Percentiles rank a stretch among this genome's conserved stretches.
These are phyloP conservation scores for Aspergillus glaucus DNA, from an alignment of 2,329 filamentous ascomycete genomes.

Conservation along the genomic window DNA sequence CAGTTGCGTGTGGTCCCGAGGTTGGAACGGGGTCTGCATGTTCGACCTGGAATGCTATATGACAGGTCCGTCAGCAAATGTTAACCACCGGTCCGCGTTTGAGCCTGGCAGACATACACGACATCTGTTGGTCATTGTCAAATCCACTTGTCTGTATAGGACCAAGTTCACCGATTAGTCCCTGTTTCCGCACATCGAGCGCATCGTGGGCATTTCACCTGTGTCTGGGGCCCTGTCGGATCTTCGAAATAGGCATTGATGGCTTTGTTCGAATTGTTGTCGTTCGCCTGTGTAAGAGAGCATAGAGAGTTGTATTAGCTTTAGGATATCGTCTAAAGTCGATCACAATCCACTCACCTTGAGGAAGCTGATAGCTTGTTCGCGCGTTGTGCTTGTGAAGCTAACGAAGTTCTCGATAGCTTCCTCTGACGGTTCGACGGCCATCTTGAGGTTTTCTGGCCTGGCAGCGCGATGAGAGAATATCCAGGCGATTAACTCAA, in stretches of 20 bases:
- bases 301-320: conserved; percentile 7
- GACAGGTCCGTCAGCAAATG: conserved; percentile 3
- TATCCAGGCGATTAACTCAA: too few relatives aligned
- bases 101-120: conserved; percentile 9
- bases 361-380: conserved; percentile 36
- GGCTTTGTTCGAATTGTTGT: conserved; percentile 39
- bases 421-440: conserved; percentile 34
- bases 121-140: conserved; percentile 14
- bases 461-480: background rate
- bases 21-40: conserved; percentile 30
- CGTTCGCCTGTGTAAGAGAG: conserved; percentile 32
- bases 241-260: conserved; percentile 46
- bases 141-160: conserved; percentile 13
- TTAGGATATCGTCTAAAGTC: background rate
- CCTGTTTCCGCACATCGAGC: background rate
- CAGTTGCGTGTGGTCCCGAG: conserved; percentile 28
- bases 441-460: conserved; percentile 18
- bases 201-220: conserved; percentile 20
- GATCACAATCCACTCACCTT: conserved; percentile 23
- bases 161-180: conserved; percentile 9
- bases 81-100: background rate
- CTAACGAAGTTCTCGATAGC: conserved; percentile 35
- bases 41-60: conserved; percentile 33
- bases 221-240: conserved; percentile 27
- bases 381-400: conserved; percentile 35